A percentile compares a stretch with the other conserved stretches of the same genome.
Conservation (phyloP, 257 asterid genomes). For the Solanum habrochaites region DNA sequence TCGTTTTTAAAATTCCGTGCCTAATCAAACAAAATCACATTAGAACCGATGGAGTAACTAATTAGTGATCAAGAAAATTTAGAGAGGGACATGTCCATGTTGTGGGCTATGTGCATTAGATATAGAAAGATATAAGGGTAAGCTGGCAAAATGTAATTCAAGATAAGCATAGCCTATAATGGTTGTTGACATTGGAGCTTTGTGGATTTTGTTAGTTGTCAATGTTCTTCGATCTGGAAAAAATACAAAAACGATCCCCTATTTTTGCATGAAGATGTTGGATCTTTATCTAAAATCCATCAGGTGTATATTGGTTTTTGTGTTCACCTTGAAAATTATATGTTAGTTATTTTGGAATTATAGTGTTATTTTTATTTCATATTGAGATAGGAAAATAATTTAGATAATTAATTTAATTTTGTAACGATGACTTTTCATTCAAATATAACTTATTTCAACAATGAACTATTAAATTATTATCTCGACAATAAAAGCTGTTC, state of each 20-base stretch:
- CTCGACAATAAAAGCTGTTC: too few relatives aligned
- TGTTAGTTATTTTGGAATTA: too few relatives aligned
- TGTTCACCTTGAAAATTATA: background rate
- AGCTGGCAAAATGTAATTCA: background rate
- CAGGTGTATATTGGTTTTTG: background rate
- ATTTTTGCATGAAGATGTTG: background rate
- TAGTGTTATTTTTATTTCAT: too few relatives aligned
- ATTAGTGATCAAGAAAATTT: background rate
- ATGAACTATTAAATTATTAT: too few relatives aligned
- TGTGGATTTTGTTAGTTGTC: background rate
- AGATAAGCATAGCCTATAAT: background rate
- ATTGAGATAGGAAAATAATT: too few relatives aligned
- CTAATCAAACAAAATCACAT: background rate
- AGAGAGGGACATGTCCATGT: background rate
- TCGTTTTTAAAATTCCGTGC: background rate
- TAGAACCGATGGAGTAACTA: background rate
- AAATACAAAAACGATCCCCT: background rate
- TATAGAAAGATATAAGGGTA: background rate
- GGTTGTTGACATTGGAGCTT: background rate
- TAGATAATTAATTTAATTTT: too few relatives aligned
- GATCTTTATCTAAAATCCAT: background rate
- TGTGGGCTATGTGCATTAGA: background rate
- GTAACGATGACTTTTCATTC: too few relatives aligned
- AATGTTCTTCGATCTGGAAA: background rate
- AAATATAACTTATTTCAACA: too few relatives aligned